Evolutionary conservation across 805 yeast genomes (phyloP).

Genomic region (Metschnikowia matae): DNA sequence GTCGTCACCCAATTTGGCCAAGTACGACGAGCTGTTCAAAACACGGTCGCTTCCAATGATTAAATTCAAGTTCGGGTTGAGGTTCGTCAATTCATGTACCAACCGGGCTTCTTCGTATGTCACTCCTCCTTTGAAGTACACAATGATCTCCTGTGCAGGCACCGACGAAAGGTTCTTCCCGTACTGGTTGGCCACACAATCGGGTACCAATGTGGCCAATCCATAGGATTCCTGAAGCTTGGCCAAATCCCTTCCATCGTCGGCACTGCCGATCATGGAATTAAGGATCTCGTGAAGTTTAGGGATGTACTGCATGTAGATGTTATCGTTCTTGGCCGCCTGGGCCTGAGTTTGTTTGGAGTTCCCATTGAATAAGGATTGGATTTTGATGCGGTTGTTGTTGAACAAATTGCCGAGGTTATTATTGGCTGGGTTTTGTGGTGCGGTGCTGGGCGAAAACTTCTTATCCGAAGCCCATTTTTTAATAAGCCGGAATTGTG

Average conservation of each 20-base stretch:
- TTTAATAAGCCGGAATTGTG: conserved; percentile 30
- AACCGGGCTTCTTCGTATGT: conserved; percentile 91
- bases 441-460: background rate
- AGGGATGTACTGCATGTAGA: conserved; percentile 91
- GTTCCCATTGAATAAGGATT: conserved; percentile 28
- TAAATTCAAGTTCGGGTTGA: conserved; percentile 55
- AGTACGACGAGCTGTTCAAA: conserved; percentile 34
- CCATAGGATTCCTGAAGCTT: conserved; percentile 9
- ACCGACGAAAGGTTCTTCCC: conserved; percentile 22
- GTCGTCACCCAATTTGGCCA: conserved; percentile 29
- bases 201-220: conserved; percentile 39
- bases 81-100: conserved; percentile 63
- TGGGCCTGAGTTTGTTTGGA: conserved; percentile 6
- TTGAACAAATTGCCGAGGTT: conserved; percentile 29
- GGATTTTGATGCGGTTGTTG: conserved; percentile 30
- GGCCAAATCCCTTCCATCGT: conserved; percentile 6
- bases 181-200: conserved; percentile 26
- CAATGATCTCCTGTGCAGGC: conserved; percentile 58
- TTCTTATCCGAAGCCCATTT: conserved; percentile 11
- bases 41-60: conserved; percentile 68
- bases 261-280: conserved; percentile 14
- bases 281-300: conserved; percentile 47
- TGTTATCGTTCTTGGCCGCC: conserved; percentile 48
- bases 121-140: conserved; percentile 80
- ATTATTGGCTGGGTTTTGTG: conserved; percentile 6